Conservation (phyloP, 2,329 filamentous ascomycete species). For the Aspergillus quadricinctus region DNA sequence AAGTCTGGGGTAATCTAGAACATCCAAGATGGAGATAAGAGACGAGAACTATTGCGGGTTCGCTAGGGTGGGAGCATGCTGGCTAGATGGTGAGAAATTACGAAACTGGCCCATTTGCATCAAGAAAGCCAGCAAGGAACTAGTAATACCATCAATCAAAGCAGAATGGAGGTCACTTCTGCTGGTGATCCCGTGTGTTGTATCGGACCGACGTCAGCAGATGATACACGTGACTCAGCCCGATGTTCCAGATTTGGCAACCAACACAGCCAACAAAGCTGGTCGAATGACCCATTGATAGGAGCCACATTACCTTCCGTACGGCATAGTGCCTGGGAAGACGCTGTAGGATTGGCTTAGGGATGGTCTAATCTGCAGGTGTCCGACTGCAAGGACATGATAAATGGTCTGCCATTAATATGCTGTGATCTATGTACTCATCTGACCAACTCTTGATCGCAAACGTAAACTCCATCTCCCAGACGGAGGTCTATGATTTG, state of each 20-base stretch:
- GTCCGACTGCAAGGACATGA: neutral
- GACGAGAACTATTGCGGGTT: neutral
- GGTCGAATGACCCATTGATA: neutral
- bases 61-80: neutral
- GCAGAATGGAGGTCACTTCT: neutral
- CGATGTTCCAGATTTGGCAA: neutral
- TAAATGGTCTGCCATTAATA: neutral
- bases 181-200: neutral
- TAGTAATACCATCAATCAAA: neutral
- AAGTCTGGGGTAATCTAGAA: neutral
- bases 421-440: neutral
- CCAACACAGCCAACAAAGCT: neutral
- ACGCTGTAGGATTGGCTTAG: neutral
- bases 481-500: neutral
- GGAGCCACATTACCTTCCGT: too few species aligned
- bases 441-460: neutral
- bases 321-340: neutral
- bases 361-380: neutral
- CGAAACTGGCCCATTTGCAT: neutral
- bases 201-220: slow-evolving; percentile 8
- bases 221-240: neutral
- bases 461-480: neutral
- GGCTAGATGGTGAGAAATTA: neutral
- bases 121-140: neutral
- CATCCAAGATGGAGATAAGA: too few species aligned